Evolutionary conservation across 495 filamentous ascomycete genomes (phyloP), one percentile per base, ranked within the genome.

Genomic region (Podospora tetraspora): DNA sequence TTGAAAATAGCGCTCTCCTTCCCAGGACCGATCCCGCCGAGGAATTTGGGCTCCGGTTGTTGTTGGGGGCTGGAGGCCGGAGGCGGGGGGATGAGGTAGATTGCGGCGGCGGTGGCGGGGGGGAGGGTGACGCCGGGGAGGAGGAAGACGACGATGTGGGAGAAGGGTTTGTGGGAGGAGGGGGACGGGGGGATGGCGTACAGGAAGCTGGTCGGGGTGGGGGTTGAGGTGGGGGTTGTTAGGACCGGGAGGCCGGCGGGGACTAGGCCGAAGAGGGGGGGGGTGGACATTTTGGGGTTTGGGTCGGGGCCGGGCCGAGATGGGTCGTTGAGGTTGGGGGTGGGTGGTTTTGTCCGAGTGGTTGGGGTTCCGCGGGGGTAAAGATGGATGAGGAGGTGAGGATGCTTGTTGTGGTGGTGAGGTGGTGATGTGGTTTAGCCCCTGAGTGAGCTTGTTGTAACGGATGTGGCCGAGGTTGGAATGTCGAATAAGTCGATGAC

Each of bases 1-100:
- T 87, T 89, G 80, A 97, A 97, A 56, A 99, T 90, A 12, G 93
- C 91, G 62, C 89, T 93, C 68, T 93, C 92, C 74, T 96, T 96
- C 57, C 93, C 92, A 30, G 90, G 87, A 0, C 91, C 93, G 43
- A 99, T 87, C 32, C 90, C 95, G 66, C 95, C 95, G 5, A 98
- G 86, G 75, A 98, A 89, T 52, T 83, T 86, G 82, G 95, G 95
- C 9, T 87, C 82, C 6, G 84, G 79, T 4, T 70, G 64, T 1
- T 56, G 62, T 43, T 74, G 69, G 27, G 67, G 69, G 0, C 72
- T 62, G 24, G 68, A 69, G 0, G 72, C 62, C 0, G 58, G 23
- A 0, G 77, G 74, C 73, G 78, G 74, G 56, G 73, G 78, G 67
- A 92, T 87, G 56, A 96, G 82, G 80, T 97, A 97, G 67, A 99